Evolutionary conservation across 2,329 filamentous ascomycete species (phyloP), one percentile per base, ranked within the genome.

Genomic region (Cordyceps fumosorosea): DNA sequence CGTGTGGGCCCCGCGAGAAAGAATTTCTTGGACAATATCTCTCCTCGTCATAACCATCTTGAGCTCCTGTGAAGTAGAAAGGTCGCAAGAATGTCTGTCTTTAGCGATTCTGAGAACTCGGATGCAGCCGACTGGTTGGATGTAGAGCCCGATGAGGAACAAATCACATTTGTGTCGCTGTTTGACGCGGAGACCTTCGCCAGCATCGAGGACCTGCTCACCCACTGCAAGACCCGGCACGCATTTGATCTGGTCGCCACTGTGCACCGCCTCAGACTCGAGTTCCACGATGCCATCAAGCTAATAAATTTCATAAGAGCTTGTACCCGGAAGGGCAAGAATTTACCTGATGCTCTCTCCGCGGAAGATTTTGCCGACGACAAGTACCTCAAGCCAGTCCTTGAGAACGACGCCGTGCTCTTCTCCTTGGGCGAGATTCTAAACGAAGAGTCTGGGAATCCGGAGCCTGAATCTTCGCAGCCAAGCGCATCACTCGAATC

Each of bases 391-490:
- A 89, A 89, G 71, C 95, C 95, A 0, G 87, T 92, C 4, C 77
- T 99, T 8, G 88, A 95, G 63, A 91, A 97, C 67, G 95, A 99
- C 72, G 90, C 93, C 4, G 79, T 98, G 59, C 84, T 99, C 37
- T 92, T 96, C 71, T 90, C 85, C 62, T 80, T 99, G 22, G 93
- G 96, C 66, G 95, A 97, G 65, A 66, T 78, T 14, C 79, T 96
- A 14, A 72, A 73, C 20, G 80, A 82, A 11, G 76, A 79, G 44
- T 74, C 79, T 32, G 74, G 76, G 14, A 68, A 75, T 18, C 73
- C 58, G 5, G 60, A 66, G 26, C 24, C 66, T 18, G 65, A 64
- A 11, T 60, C 63, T 12, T 16, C 26, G 14, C 22, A 26, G 6
- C 40, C 51, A 6, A 59, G 67, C 64, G 50, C 56, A 63, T 51